Conservation (phyloP, 441 rosid genomes). For the Eutrema salsugineum region DNA sequence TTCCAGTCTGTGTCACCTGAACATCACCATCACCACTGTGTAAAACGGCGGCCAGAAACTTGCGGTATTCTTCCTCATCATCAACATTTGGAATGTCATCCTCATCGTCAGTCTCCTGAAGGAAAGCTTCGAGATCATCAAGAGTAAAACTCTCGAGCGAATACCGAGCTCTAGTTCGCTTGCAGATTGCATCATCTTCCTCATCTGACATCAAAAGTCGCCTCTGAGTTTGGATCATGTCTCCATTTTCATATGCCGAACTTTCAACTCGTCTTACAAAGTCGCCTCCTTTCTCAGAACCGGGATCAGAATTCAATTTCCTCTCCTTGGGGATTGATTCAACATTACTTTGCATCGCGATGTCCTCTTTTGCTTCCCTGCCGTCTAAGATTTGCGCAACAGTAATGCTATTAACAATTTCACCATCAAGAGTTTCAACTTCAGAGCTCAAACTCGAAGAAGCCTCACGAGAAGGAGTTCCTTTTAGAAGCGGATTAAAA, state of each 20-base stretch:
- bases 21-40: conserved; percentile 53
- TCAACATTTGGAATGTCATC: conserved; percentile 85
- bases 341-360: conserved; percentile 31
- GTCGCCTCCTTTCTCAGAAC: conserved; percentile 26
- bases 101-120: conserved; percentile 96
- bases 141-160: conserved; percentile 88
- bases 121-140: conserved; percentile 97
- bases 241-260: not conserved
- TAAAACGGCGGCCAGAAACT: conserved; percentile 90
- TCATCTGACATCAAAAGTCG: conserved; percentile 27
- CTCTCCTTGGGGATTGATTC: conserved; percentile 18
- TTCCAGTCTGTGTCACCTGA: conserved; percentile 39
- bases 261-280: conserved; percentile 29
- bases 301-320: conserved; percentile 12
- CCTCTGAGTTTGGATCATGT: conserved; percentile 17
- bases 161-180: conserved; percentile 88
- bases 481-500: conserved; percentile 81
- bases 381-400: conserved; percentile 27
- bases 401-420: conserved; percentile 21
- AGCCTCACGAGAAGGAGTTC: conserved; percentile 66
- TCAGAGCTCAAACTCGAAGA: conserved; percentile 94
- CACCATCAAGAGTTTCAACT: conserved; percentile 43
- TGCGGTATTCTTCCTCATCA: conserved; percentile 86
- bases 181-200: conserved; percentile 87
- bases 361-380: conserved; percentile 43